A percentile compares a stretch with the other conserved stretches of the same genome.
phyloP scores from a whole-genome alignment of 2,329 filamentous ascomycete species.

The Teratosphaeria epicoccoides region DNA sequence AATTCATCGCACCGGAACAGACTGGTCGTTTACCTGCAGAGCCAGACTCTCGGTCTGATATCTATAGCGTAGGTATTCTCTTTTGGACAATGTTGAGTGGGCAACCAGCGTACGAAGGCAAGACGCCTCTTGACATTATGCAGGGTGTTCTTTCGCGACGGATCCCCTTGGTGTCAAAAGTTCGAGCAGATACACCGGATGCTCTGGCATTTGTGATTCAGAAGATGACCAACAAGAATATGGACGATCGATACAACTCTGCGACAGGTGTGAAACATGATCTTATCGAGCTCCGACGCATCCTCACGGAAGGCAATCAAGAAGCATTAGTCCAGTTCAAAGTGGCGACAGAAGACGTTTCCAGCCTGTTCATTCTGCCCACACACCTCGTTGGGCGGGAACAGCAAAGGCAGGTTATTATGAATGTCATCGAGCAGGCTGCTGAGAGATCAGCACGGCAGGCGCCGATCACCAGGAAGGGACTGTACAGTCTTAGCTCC shows the following conservation, averaged over 20 bases:
- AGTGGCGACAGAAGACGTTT: slow-evolving; percentile 75
- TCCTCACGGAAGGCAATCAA: slow-evolving; percentile 65
- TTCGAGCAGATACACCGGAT: slow-evolving; percentile 75
- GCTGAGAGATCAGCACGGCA: slow-evolving; percentile 48
- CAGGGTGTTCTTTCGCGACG: slow-evolving; percentile 75
- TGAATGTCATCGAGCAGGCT: slow-evolving; percentile 66
- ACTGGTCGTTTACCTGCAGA: slow-evolving; percentile 87
- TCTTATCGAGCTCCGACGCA: slow-evolving; percentile 59
- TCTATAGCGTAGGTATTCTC: slow-evolving; percentile 80
- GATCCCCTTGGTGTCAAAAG: slow-evolving; percentile 63
- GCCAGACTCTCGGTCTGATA: slow-evolving; percentile 83
- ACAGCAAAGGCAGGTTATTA: slow-evolving; percentile 58
- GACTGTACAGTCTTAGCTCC: slow-evolving; percentile 42
- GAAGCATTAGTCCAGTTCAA: slow-evolving; percentile 61
- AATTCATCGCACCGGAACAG: slow-evolving; percentile 90
- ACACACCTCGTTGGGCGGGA: slow-evolving; percentile 69
- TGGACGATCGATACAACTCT: slow-evolving; percentile 80
- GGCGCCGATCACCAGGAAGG: slow-evolving; percentile 27
- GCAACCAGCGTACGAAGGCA: slow-evolving; percentile 67
- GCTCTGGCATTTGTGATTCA: slow-evolving; percentile 73
- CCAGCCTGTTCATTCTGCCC: slow-evolving; percentile 83
- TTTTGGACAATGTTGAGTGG: slow-evolving; percentile 82
- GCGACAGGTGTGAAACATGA: slow-evolving; percentile 78
- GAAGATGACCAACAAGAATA: slow-evolving; percentile 83
- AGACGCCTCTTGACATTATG: slow-evolving; percentile 77